Percentiles rank a stretch among this genome's conserved stretches.
Conservation (phyloP, 805 yeast genomes). For the Yamadazyma takamatsuzukensis region DNA sequence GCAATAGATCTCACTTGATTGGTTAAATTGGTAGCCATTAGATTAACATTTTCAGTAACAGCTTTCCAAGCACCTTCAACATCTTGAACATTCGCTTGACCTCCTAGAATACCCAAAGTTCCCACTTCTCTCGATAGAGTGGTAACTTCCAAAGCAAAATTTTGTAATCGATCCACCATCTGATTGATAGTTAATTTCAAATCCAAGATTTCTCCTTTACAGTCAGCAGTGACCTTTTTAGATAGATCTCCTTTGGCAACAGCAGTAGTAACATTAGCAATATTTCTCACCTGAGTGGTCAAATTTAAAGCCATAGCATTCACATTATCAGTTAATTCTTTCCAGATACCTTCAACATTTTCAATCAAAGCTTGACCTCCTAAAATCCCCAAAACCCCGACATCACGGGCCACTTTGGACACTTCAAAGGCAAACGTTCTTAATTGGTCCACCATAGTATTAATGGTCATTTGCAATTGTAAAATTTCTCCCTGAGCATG, state of each 20-base stretch:
- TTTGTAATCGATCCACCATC: constrained; percentile 50
- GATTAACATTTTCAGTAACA: constrained; percentile 44
- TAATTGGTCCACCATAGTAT: constrained; percentile 84
- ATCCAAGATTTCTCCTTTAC: constrained; percentile 58
- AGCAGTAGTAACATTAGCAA: constrained; percentile 84
- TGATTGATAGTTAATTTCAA: constrained; percentile 47
- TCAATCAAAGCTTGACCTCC: constrained; percentile 86
- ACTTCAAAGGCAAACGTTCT: constrained; percentile 83
- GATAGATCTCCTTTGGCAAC: constrained; percentile 81
- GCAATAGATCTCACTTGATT: constrained; percentile 88
- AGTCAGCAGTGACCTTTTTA: constrained; percentile 81
- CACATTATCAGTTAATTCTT: constrained; percentile 79
- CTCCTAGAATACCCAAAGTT: constrained; percentile 45
- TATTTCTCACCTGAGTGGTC: constrained; percentile 84
- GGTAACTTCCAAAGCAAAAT: constrained; percentile 45
- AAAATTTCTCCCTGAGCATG: constrained; percentile 90
- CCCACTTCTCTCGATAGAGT: constrained; percentile 47
- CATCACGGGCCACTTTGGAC: constrained; percentile 81
- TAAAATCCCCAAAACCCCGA: constrained; percentile 83
- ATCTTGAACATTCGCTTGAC: constrained; percentile 50
- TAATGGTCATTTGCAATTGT: constrained; percentile 81
- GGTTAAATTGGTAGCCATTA: constrained; percentile 47
- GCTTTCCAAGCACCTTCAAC: constrained; percentile 52
- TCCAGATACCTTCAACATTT: constrained; percentile 85
- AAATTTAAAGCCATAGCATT: constrained; percentile 87